Percentiles rank a stretch among this genome's conserved stretches.
These are phyloP conservation scores for Mesostigma viride DNA, from an alignment of 139 green algal genomes.

Conservation along the genomic window DNA sequence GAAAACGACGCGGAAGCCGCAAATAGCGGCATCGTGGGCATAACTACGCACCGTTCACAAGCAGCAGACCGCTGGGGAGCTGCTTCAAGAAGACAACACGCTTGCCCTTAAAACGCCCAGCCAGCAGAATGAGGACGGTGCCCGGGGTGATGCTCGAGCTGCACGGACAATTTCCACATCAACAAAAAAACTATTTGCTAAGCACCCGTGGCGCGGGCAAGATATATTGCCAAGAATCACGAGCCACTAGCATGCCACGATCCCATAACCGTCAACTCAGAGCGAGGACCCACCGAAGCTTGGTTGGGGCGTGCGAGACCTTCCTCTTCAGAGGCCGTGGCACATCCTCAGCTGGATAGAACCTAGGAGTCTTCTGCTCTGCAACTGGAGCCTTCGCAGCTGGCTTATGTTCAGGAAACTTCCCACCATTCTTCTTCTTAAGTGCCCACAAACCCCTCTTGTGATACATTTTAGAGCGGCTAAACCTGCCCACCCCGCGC, in stretches of 20 bases:
- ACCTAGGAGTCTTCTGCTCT: conserved; percentile 51
- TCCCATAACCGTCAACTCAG: not conserved
- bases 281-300: conserved; percentile 54
- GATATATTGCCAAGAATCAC: not conserved
- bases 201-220: not conserved
- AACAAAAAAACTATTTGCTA: not conserved
- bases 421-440: conserved; percentile 91
- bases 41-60: conserved; percentile 56
- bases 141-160: conserved; percentile 79
- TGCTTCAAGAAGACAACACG: conserved; percentile 91
- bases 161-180: not conserved
- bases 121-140: conserved; percentile 92
- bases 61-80: conserved; percentile 83
- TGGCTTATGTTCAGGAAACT: conserved; percentile 71
- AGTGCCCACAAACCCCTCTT: conserved; percentile 71
- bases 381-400: conserved; percentile 43
- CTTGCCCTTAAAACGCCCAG: conserved; percentile 96
- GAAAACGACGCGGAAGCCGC: no score
- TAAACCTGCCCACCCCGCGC: conserved; percentile 40
- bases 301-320: conserved; percentile 56
- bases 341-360: conserved; percentile 91
- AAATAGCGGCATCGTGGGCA: no score
- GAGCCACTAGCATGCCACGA: not conserved
- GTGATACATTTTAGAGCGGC: conserved; percentile 52
- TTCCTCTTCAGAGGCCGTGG: conserved; percentile 54